Evolutionary conservation across 352 stramenopile genomes (phyloP).

Genomic region (Globisporangium cylindrosporum): DNA sequence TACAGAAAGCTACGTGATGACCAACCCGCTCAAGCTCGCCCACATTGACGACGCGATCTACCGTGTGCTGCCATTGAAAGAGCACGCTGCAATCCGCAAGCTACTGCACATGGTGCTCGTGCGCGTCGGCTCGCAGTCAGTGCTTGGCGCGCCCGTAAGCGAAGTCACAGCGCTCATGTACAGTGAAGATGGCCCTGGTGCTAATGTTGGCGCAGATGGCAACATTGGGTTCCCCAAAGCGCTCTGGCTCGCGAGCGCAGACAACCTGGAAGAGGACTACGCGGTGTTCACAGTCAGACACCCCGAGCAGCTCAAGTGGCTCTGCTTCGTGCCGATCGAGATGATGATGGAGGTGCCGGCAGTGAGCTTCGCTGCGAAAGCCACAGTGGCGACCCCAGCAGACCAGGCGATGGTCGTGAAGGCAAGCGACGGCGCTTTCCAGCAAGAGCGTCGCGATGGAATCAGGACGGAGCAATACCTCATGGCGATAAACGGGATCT

Average conservation of each 20-base stretch:
- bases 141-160: constrained; percentile 26
- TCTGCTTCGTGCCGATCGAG: constrained; percentile 30
- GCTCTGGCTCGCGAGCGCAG: constrained; percentile 28
- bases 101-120: constrained; percentile 25
- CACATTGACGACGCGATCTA: constrained; percentile 22
- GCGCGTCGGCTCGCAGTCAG: constrained; percentile 27
- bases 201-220: neutral
- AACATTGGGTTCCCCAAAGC: constrained; percentile 27
- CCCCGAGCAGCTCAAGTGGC: constrained; percentile 24
- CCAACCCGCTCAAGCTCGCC: constrained; percentile 26
- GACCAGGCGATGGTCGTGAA: neutral
- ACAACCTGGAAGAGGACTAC: constrained; percentile 24
- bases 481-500: constrained; percentile 41
- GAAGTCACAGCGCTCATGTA: constrained; percentile 33
- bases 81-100: neutral
- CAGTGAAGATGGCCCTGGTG: neutral
- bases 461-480: constrained; percentile 31
- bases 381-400: neutral
- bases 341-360: constrained; percentile 42
- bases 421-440: neutral
- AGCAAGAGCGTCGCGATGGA: constrained; percentile 22
- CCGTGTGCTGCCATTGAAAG: neutral
- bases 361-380: constrained; percentile 27
- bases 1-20: constrained; percentile 35
- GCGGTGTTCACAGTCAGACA: constrained; percentile 25